Percentiles rank a stretch among this genome's conserved stretches.
Evolutionary conservation across 306 rosid genomes (phyloP).

Genomic region (Prunus mongolica): DNA sequence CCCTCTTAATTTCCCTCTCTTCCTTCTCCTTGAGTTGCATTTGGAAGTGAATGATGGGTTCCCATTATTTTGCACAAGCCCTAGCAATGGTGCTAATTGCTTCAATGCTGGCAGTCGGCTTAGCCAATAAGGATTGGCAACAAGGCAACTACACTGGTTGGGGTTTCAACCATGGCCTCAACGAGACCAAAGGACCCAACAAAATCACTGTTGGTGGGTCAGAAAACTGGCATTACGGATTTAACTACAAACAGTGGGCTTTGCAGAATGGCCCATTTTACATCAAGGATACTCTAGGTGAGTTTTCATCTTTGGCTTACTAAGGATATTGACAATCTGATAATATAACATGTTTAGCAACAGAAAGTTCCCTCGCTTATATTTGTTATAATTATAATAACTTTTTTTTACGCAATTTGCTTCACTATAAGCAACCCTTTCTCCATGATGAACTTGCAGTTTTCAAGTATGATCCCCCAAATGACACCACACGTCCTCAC

Average conservation of each 20-base stretch:
- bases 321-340: background rate
- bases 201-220: conserved; percentile 57
- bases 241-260: conserved; percentile 52
- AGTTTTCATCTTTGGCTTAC: background rate
- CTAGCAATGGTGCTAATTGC: conserved; percentile 9
- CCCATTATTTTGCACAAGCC: conserved; percentile 7
- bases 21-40: background rate
- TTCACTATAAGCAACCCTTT: background rate
- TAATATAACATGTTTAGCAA: background rate
- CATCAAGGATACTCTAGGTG: conserved; percentile 60
- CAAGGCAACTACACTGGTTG: conserved; percentile 21
- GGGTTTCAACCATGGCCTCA: conserved; percentile 7
- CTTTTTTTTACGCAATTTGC: background rate
- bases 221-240: conserved; percentile 46
- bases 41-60: conserved; percentile 18
- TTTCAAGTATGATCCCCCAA: conserved; percentile 71
- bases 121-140: conserved; percentile 43
- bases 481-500: conserved; percentile 37
- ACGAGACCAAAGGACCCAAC: conserved; percentile 11
- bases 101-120: conserved; percentile 24
- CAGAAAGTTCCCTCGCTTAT: background rate
- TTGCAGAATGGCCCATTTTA: conserved; percentile 45
- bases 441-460: conserved; percentile 26
- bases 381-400: background rate
- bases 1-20: background rate